A percentile compares a stretch with the other conserved stretches of the same genome.
These are phyloP conservation scores for Bipolaris sorokiniana DNA, from an alignment of 2,329 filamentous ascomycete genomes.

Conservation along the genomic window DNA sequence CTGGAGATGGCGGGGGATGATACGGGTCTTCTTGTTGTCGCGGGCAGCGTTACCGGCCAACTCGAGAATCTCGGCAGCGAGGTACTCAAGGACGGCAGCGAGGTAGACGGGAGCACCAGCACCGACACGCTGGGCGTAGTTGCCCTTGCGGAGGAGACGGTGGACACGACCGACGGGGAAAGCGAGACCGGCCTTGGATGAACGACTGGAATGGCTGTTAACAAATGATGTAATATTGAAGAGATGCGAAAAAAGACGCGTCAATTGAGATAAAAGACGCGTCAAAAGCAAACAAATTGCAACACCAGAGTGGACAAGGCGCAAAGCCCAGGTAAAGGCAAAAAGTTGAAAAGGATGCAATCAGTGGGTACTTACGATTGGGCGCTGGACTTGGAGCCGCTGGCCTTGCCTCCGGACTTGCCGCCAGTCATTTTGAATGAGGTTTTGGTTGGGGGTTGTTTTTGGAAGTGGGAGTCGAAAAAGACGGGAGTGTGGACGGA, in stretches of 20 bases:
- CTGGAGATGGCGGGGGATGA: slow-evolving; percentile 98
- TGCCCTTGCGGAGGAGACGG: slow-evolving; percentile 97
- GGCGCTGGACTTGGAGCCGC: slow-evolving; percentile 92
- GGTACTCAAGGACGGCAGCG: slow-evolving; percentile 96
- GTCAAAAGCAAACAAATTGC: slow-evolving; percentile 13
- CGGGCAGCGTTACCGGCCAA: slow-evolving; percentile 97
- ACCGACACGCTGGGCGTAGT: slow-evolving; percentile 99
- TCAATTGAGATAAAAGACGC: slow-evolving; percentile 24
- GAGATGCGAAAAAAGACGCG: slow-evolving; percentile 12
- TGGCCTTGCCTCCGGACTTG: slow-evolving; percentile 99
- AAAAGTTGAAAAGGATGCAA: slow-evolving; percentile 16
- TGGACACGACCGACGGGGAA: slow-evolving; percentile 99
- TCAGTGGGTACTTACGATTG: slow-evolving; percentile 79
- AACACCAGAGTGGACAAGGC: slow-evolving; percentile 10
- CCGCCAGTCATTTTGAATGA: slow-evolving; percentile 97
- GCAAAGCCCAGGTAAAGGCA: background rate
- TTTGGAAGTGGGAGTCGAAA: slow-evolving; percentile 36
- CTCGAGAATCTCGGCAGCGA: slow-evolving; percentile 98
- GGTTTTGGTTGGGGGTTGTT: slow-evolving; percentile 48
- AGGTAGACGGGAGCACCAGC: slow-evolving; percentile 97
- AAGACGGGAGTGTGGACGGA: slow-evolving; percentile 26
- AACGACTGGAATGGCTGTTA: slow-evolving; percentile 71
- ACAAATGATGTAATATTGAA: slow-evolving; percentile 25
- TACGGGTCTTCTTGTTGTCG: slow-evolving; percentile 99
- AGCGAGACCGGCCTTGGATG: slow-evolving; percentile 97